Evolutionary conservation across 345 rosid species (phyloP).

Genomic region (Jatropha curcas): DNA sequence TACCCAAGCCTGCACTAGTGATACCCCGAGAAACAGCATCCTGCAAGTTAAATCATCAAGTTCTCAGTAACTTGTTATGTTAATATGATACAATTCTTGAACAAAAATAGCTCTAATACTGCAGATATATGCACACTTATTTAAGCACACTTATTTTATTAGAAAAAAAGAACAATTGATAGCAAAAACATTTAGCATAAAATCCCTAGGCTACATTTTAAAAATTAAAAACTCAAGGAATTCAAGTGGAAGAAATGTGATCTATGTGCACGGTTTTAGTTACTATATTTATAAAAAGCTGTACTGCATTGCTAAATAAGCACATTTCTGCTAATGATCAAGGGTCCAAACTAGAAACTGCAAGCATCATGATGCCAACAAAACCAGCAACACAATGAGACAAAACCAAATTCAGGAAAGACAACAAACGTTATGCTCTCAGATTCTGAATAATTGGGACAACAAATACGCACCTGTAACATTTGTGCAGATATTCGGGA

Average conservation of each 20-base stretch:
- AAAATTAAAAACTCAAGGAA: background rate
- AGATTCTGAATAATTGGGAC: background rate
- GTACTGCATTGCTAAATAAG: background rate
- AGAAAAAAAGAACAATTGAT: background rate
- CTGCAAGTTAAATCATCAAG: slow-evolving; percentile 45
- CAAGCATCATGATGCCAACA: background rate
- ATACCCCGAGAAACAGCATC: slow-evolving; percentile 89
- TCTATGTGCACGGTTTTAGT: background rate
- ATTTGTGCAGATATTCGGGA: slow-evolving; percentile 86
- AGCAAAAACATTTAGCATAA: background rate
- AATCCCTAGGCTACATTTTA: background rate
- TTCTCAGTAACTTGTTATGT: slow-evolving; percentile 15
- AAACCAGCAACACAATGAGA: background rate
- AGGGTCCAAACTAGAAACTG: background rate
- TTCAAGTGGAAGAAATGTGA: background rate
- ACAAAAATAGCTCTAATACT: background rate
- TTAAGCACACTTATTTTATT: background rate
- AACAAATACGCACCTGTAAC: slow-evolving; percentile 50
- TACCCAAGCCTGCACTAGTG: slow-evolving; percentile 65
- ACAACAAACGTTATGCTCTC: background rate
- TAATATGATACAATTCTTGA: background rate
- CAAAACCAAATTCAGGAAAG: background rate
- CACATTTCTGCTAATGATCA: background rate
- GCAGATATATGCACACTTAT: background rate
- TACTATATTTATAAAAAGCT: background rate